A percentile compares a stretch with the other conserved stretches of the same genome.
Evolutionary conservation across 441 rosid genomes (phyloP).

Genomic region (Erodium texanum): DNA sequence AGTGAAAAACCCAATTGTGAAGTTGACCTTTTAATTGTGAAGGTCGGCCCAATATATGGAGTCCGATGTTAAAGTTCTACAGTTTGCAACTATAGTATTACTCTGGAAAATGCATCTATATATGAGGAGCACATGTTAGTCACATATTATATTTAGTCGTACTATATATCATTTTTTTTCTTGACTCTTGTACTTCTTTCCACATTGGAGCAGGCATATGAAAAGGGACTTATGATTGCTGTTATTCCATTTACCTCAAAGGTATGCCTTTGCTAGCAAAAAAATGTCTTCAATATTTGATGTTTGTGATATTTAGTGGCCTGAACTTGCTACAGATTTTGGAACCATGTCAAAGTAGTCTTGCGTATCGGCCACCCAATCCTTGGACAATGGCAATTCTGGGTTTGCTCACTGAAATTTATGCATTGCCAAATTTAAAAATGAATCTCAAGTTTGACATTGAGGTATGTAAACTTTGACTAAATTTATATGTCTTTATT

Average conservation of each 20-base stretch:
- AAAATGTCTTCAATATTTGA: constrained; percentile 13
- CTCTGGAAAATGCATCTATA: neutral
- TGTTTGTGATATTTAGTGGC: constrained; percentile 9
- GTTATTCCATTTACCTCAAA: constrained; percentile 99
- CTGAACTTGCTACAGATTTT: constrained; percentile 46
- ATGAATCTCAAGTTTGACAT: constrained; percentile 99
- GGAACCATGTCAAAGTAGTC: constrained; percentile 94
- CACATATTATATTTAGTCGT: neutral
- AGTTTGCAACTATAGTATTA: constrained; percentile 4
- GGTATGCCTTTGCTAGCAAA: constrained; percentile 34
- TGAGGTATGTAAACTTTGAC: constrained; percentile 45
- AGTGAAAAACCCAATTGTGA: neutral
- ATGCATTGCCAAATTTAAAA: constrained; percentile 95
- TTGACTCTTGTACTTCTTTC: constrained; percentile 6
- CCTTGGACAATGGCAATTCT: constrained; percentile 99
- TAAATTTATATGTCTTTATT: neutral
- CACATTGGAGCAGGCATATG: constrained; percentile 73
- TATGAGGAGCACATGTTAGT: neutral
- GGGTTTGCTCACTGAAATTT: constrained; percentile 86
- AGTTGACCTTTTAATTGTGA: neutral
- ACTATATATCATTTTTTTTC: neutral
- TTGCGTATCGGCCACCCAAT: constrained; percentile 96
- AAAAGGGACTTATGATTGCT: constrained; percentile 98
- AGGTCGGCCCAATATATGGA: neutral
- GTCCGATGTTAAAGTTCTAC: neutral